phyloP scores from a whole-genome alignment of 2,329 filamentous ascomycete species.

The Xylariales sp. region DNA sequence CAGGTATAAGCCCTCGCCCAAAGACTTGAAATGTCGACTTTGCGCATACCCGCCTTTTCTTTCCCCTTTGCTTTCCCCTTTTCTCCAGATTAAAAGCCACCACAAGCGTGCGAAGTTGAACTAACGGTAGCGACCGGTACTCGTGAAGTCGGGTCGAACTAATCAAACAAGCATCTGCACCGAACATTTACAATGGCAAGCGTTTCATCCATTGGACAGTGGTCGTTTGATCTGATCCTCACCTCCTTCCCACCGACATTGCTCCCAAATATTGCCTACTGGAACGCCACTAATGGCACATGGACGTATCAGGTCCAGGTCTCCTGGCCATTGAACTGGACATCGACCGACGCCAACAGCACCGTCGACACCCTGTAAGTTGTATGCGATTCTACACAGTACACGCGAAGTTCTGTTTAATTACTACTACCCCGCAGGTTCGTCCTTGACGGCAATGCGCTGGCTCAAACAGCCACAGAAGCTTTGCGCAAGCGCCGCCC shows the following conservation, averaged over 20 bases:
- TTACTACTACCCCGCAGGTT: conserved; percentile 12
- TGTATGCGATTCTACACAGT: neutral
- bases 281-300: conserved; percentile 13
- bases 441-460: conserved; percentile 23
- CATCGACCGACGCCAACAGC: neutral
- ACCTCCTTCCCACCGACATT: conserved; percentile 10
- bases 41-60: neutral
- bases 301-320: conserved; percentile 13
- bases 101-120: neutral
- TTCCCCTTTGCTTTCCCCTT: too few relatives aligned
- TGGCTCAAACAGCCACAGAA: conserved; percentile 20
- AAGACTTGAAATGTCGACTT: neutral
- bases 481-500: conserved; percentile 20
- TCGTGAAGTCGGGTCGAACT: neutral
- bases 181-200: neutral
- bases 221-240: conserved; percentile 12
- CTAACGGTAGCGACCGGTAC: neutral
- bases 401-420: neutral
- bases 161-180: neutral
- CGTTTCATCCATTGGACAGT: conserved; percentile 5
- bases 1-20: neutral
- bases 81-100: neutral
- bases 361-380: conserved; percentile 3
- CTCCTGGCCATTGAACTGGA: conserved; percentile 15
- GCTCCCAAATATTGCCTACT: conserved; percentile 13